Conservation (phyloP, 768 basidiomycete species). For the Russula griseocarnosa region DNA sequence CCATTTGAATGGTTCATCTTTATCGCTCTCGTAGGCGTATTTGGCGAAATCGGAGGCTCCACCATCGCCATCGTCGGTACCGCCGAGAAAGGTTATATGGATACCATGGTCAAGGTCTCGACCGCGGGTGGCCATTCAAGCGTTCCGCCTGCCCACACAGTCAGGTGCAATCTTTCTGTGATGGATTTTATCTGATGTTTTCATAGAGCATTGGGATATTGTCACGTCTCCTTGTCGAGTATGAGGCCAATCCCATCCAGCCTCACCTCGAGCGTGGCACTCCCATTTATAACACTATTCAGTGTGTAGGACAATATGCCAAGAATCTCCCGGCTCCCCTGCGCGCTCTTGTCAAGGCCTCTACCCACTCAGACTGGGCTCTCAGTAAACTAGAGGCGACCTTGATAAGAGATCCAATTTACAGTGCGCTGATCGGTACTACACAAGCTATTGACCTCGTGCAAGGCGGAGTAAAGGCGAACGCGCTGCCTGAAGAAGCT, state of each 20-base stretch:
- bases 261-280: constrained; percentile 34
- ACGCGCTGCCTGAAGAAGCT: constrained; percentile 45
- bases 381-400: constrained; percentile 37
- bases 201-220: constrained; percentile 69
- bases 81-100: constrained; percentile 69
- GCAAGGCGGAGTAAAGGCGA: constrained; percentile 42
- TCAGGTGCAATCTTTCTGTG: constrained; percentile 31
- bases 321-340: constrained; percentile 37
- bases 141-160: constrained; percentile 78
- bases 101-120: constrained; percentile 60
- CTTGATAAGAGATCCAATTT: constrained; percentile 31
- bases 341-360: constrained; percentile 32
- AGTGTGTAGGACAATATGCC: constrained; percentile 44
- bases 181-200: neutral
- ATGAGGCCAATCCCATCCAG: constrained; percentile 21
- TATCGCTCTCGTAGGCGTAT: constrained; percentile 42
- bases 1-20: neutral
- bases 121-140: constrained; percentile 83
- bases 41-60: constrained; percentile 47
- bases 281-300: constrained; percentile 37
- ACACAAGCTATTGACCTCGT: constrained; percentile 41
- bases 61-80: constrained; percentile 60
- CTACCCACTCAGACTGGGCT: constrained; percentile 33
- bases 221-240: constrained; percentile 36
- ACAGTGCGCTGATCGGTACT: constrained; percentile 35